Base-by-base conservation (phyloP, 768 basidiomycete genomes). In the Pleurotus giganteus region DNA sequence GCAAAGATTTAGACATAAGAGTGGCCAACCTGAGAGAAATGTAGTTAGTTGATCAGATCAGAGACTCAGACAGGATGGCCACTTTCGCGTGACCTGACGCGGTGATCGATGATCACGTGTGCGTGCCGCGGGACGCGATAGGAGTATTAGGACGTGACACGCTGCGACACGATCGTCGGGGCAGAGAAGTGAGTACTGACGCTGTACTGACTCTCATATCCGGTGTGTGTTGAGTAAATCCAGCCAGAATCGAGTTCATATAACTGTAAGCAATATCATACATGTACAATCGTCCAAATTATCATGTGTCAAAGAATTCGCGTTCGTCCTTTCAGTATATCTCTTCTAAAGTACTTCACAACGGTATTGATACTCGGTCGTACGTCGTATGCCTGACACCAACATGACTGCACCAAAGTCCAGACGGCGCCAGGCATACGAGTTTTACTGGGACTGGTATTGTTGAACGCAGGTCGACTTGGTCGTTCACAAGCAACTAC, bases 1-100 rank as follows among this genome's bases (percentile, higher is more conserved):
- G 73, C 13, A 76, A 67, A 12, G 72, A 55, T 54, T 72, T 75
- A 24, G 69, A 59, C 60, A 69, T 69, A 11, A 15, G 8, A 39
- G n/a, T 17, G 34, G 59, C 5, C 42, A 43, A 11, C 26, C 11
- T 9, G 45, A 23, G 24, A 31, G 29, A 3, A 27, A 13, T 2
- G 45, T 6, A 15, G 29, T 15, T 23, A 19, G 29, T 6, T 26
- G 29, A 8, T 15, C 12, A 12, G 19, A 41, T 41, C 12, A 47
- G 45, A 27, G 24, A n/a, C n/a, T n/a, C n/a, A n/a, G n/a, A n/a
- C n/a, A n/a, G n/a, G n/a, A n/a, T n/a, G n/a, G n/a, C n/a, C n/a
- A n/a, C n/a, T n/a, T n/a, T n/a, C n/a, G n/a, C n/a, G n/a, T n/a
- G n/a, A n/a, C n/a, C n/a, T n/a, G n/a, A n/a, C n/a, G n/a, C n/a